phyloP scores from a whole-genome alignment of 2,329 filamentous ascomycete genomes.

The Teratosphaeria zuluensis region DNA sequence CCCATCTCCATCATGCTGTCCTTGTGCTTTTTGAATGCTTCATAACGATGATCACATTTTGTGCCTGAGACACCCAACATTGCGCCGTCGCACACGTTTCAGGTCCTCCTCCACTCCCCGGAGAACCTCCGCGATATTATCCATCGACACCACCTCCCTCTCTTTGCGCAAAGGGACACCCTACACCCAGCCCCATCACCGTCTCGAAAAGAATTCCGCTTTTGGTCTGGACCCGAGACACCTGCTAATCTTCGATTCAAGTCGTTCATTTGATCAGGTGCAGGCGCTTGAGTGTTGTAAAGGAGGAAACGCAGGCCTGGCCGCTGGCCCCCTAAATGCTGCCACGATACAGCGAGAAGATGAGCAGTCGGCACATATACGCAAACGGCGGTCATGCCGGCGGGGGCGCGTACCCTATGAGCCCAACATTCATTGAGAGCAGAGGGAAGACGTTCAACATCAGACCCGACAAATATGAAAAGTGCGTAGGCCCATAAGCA shows the following conservation, averaged over 20 bases:
- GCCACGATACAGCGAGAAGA: background rate
- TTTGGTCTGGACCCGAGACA: too few species aligned
- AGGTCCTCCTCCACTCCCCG: too few species aligned
- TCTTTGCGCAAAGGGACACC: too few species aligned
- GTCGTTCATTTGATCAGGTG: background rate
- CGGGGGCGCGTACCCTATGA: constrained; percentile 28
- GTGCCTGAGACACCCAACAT: too few species aligned
- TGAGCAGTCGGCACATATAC: background rate
- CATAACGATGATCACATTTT: too few species aligned
- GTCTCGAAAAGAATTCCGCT: too few species aligned
- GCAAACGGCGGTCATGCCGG: constrained; percentile 23
- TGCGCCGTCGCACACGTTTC: too few species aligned
- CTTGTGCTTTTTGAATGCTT: too few species aligned
- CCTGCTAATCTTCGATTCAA: too few species aligned
- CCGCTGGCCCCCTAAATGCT: background rate
- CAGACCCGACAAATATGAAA: constrained; percentile 71
- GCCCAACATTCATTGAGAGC: constrained; percentile 9
- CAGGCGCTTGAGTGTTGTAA: background rate
- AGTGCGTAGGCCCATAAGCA: constrained; percentile 7
- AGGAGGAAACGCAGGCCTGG: background rate
- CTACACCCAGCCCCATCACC: background rate
- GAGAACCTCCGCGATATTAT: too few species aligned
- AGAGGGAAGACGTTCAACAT: constrained; percentile 59
- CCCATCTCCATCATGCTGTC: too few species aligned
- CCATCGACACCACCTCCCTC: too few species aligned